These are phyloP conservation scores for Pterulicium gracile DNA, from an alignment of 1,284 basidiomycete genomes.

Conservation along the genomic window DNA sequence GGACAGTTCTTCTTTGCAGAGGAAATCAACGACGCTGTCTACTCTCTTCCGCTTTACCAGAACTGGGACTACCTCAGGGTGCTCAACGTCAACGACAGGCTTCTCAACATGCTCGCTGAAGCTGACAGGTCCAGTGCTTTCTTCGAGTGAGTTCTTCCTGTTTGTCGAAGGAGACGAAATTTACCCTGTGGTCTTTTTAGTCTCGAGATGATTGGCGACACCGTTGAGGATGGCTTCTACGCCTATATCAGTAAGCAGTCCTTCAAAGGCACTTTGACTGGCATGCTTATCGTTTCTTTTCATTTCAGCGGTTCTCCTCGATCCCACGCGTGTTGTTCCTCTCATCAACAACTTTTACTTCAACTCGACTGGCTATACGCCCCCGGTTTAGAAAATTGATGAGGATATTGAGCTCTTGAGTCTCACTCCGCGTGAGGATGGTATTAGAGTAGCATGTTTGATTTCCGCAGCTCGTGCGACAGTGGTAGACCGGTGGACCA, in stretches of 20 bases:
- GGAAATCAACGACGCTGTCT: slow-evolving; percentile 26
- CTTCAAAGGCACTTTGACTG: no score
- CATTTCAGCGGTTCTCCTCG: no score
- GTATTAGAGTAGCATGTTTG: no score
- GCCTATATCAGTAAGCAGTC: slow-evolving; percentile 11
- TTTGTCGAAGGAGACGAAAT: neutral
- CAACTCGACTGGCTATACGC: no score
- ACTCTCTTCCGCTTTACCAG: slow-evolving; percentile 15
- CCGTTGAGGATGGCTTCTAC: slow-evolving; percentile 7
- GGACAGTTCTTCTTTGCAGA: slow-evolving; percentile 36
- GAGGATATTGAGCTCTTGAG: no score
- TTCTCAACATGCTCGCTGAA: slow-evolving; percentile 15
- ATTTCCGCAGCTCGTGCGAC: no score
- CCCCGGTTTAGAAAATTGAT: no score
- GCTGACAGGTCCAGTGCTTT: slow-evolving; percentile 19
- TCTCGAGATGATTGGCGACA: slow-evolving; percentile 8
- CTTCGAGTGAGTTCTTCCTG: slow-evolving; percentile 18
- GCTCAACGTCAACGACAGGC: slow-evolving; percentile 17
- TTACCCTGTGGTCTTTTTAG: neutral
- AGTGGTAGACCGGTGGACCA: no score
- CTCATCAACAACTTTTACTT: no score
- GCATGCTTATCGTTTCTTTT: no score
- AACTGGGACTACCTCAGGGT: slow-evolving; percentile 16
- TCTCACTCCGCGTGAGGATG: no score
- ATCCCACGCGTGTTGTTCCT: no score